Conservation (phyloP, 1,284 basidiomycete species). For the Abortiporus biennis region DNA sequence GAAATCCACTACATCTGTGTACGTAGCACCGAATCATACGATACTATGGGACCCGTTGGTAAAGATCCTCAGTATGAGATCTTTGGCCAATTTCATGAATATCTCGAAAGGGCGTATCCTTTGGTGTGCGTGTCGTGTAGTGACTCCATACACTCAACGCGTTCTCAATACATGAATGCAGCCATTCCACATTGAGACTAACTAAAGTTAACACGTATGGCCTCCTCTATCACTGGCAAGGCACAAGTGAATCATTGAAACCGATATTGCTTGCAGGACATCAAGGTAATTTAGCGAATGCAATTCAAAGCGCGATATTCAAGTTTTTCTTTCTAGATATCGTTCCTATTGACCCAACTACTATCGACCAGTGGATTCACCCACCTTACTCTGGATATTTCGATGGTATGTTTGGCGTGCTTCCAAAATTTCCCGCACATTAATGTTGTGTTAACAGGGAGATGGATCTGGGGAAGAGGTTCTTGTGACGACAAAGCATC, state of each 20-base stretch:
- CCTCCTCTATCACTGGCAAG: conserved; percentile 58
- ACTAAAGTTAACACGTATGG: conserved; percentile 61
- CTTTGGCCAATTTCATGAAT: conserved; percentile 32
- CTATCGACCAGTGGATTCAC: conserved; percentile 43
- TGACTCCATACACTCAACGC: no score
- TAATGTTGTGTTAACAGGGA: conserved; percentile 23
- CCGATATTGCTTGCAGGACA: conserved; percentile 63
- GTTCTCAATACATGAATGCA: conserved; percentile 20
- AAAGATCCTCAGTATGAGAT: conserved; percentile 37
- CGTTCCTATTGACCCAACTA: conserved; percentile 48
- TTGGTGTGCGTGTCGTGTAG: conserved; percentile 28
- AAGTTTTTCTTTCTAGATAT: conserved; percentile 34
- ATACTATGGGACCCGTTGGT: conserved; percentile 25
- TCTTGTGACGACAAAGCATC: conserved; percentile 57
- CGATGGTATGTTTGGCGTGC: conserved; percentile 25
- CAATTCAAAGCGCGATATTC: not conserved
- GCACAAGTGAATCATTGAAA: conserved; percentile 45
- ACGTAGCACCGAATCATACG: conserved; percentile 23
- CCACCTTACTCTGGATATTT: conserved; percentile 29
- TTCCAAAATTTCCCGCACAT: not conserved
- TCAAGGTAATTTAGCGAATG: conserved; percentile 37
- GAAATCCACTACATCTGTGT: not conserved
- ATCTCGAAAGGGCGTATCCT: conserved; percentile 32
- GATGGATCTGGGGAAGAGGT: conserved; percentile 60
- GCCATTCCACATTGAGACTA: conserved; percentile 43